Base-by-base conservation (phyloP, 345 rosid species). In the Toxicodendron radicans region DNA sequence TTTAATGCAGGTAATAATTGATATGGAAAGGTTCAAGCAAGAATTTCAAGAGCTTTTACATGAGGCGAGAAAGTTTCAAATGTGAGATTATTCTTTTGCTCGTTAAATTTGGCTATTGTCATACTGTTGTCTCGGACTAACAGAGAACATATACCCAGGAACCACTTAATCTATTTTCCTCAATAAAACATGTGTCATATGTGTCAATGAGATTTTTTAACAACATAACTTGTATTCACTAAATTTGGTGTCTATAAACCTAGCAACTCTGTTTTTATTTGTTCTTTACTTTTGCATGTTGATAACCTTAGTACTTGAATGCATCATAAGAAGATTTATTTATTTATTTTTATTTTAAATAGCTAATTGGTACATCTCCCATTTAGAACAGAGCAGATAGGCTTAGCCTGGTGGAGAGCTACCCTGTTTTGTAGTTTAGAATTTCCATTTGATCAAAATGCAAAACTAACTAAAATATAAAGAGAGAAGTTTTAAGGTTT, bases 21-120 rank as follows among this genome's bases (percentile, higher is more conserved):
- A 86, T 64, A 95, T 95, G 97, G 97, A 95, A 84, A 87, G 73
- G 63, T 87, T 85, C 79, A 92, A 91, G 86, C 95, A 90, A 84
- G 88, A 85, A 8, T 81, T 72, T 68, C 86, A 79, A 71, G 84
- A 86, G 80, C 84, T 80, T 67, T 74, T 88, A 4, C 38, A 75
- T 18, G 88, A 86, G 76, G 81, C 92, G 20, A 84, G 76, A 23
- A 84, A 79, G 60, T 83, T 85, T 80, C 64, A 89, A 64, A 83
- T 54, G 97, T 89, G 73, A 82, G 83, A 68, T 78, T 67, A 12
- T 58, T 23, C 43, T 38, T 14, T 65, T 49, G 59, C 75, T 52
- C 33, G 9, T 46, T 56, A 46, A 71, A 76, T 61, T 52, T 71
- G 58, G 52, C 48, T 74, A 66, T n/a, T 45, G 58, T 17, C 56